phyloP scores from a whole-genome alignment of 2,329 filamentous ascomycete genomes.

The Setomelanomma holmii region DNA sequence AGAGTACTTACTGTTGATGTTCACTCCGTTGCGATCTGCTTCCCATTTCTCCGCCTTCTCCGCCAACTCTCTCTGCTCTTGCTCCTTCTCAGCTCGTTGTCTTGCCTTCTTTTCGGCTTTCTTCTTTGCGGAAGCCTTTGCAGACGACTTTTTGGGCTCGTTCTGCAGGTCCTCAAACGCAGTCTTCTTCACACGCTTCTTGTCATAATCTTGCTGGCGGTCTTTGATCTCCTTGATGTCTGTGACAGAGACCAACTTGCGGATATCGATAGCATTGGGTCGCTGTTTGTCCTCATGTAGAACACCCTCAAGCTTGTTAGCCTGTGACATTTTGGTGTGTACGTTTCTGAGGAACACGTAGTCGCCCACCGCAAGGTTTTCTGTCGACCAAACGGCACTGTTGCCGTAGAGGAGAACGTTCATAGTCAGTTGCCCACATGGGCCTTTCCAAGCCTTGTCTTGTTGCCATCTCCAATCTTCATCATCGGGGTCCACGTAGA shows the following conservation, averaged over 20 bases:
- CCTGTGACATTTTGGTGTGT: slow-evolving; percentile 65
- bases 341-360: slow-evolving; percentile 76
- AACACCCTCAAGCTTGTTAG: slow-evolving; percentile 71
- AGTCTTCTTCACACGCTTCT: slow-evolving; percentile 17
- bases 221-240: slow-evolving; percentile 48
- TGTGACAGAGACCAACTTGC: slow-evolving; percentile 19
- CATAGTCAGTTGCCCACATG: slow-evolving; percentile 74
- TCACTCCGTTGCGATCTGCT: slow-evolving; percentile 30
- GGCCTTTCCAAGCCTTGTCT: slow-evolving; percentile 70
- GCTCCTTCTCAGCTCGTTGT: slow-evolving; percentile 37
- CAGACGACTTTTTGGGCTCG: slow-evolving; percentile 26
- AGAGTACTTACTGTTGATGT: slow-evolving; percentile 51
- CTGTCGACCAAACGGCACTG: slow-evolving; percentile 67
- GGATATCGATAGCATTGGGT: slow-evolving; percentile 65
- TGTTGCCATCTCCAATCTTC: slow-evolving; percentile 26
- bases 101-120: slow-evolving; percentile 37
- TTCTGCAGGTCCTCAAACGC: slow-evolving; percentile 21
- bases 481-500: slow-evolving; percentile 54
- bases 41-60: slow-evolving; percentile 23
- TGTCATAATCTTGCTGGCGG: slow-evolving; percentile 70
- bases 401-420: slow-evolving; percentile 74
- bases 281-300: slow-evolving; percentile 67
- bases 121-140: slow-evolving; percentile 41
- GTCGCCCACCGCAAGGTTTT: slow-evolving; percentile 63
- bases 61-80: slow-evolving; percentile 44